A percentile compares a stretch with the other conserved stretches of the same genome.
These are phyloP conservation scores for Heritiera littoralis DNA, from an alignment of 345 rosid genomes.

Conservation along the genomic window DNA sequence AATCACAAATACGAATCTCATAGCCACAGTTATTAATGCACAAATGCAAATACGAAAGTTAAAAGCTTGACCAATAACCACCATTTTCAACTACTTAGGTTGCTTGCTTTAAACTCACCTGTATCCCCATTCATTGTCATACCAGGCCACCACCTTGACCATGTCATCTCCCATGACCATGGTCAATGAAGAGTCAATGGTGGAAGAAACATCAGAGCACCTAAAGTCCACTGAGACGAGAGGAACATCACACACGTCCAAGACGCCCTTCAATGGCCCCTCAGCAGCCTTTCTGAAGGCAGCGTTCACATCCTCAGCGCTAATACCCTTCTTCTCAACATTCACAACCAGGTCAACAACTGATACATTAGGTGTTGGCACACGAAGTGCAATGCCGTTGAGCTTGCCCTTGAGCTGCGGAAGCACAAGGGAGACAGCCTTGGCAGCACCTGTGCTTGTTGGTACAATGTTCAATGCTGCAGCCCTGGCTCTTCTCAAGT, in stretches of 20 bases:
- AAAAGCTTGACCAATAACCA: not conserved
- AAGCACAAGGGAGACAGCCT: slow-evolving; percentile 91
- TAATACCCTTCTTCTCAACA: slow-evolving; percentile 77
- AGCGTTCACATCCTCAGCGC: slow-evolving; percentile 84
- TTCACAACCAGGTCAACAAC: slow-evolving; percentile 94
- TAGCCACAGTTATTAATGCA: not conserved
- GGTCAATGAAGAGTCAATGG: slow-evolving; percentile 88
- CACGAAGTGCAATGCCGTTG: slow-evolving; percentile 95
- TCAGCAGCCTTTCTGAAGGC: slow-evolving; percentile 89
- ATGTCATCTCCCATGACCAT: slow-evolving; percentile 99
- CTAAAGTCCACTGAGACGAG: slow-evolving; percentile 92
- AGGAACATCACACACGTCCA: slow-evolving; percentile 84
- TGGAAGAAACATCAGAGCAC: slow-evolving; percentile 88
- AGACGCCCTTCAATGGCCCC: slow-evolving; percentile 81
- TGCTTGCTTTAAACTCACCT: slow-evolving; percentile 46
- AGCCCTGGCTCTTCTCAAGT: slow-evolving; percentile 97
- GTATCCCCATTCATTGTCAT: slow-evolving; percentile 99
- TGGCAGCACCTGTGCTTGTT: slow-evolving; percentile 98
- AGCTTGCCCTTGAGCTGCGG: slow-evolving; percentile 99
- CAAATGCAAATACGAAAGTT: not conserved
- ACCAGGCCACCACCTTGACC: slow-evolving; percentile 99
- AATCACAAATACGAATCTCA: not conserved
- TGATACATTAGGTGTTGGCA: slow-evolving; percentile 98
- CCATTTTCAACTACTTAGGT: not conserved
- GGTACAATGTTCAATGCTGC: slow-evolving; percentile 98